A percentile compares a stretch with the other conserved stretches of the same genome.
Evolutionary conservation across 2,329 filamentous ascomycete genomes (phyloP).

Genomic region (Rutstroemia sp.): DNA sequence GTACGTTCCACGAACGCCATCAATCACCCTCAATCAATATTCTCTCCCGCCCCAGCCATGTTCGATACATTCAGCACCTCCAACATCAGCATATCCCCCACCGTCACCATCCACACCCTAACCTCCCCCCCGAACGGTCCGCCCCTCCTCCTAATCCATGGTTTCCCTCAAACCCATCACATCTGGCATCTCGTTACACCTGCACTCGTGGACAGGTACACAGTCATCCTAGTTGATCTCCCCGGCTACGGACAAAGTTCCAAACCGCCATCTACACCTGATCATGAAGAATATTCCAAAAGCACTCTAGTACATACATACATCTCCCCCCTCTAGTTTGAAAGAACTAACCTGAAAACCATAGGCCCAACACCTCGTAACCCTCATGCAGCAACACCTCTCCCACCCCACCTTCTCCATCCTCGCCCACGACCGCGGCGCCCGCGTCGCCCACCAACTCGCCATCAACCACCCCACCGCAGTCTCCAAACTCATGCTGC

Average conservation of each 20-base stretch:
- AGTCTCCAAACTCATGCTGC: constrained; percentile 34
- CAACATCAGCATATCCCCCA: neutral
- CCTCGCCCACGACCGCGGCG: constrained; percentile 51
- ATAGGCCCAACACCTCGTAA: constrained; percentile 32
- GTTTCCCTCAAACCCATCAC: constrained; percentile 44
- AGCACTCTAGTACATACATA: constrained; percentile 36
- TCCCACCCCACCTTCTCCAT: constrained; percentile 38
- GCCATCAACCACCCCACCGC: constrained; percentile 36
- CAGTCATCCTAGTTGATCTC: constrained; percentile 40
- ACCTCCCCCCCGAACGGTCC: constrained; percentile 20
- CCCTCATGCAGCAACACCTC: constrained; percentile 38
- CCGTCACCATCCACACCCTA: neutral
- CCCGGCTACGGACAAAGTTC: constrained; percentile 45
- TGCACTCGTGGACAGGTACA: constrained; percentile 34
- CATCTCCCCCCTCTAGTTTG: neutral
- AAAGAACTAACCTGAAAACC: neutral
- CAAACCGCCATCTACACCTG: constrained; percentile 31
- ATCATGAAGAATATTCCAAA: constrained; percentile 36
- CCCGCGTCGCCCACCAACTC: constrained; percentile 46
- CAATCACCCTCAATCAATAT: no score
- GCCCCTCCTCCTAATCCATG: constrained; percentile 42
- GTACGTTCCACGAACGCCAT: no score
- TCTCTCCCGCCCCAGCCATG: neutral
- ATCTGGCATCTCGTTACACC: constrained; percentile 44
- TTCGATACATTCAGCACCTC: neutral